A percentile compares a stretch with the other conserved stretches of the same genome.
Evolutionary conservation across 1,284 basidiomycete genomes (phyloP).

Genomic region (Trichosporon coremiiforme): DNA sequence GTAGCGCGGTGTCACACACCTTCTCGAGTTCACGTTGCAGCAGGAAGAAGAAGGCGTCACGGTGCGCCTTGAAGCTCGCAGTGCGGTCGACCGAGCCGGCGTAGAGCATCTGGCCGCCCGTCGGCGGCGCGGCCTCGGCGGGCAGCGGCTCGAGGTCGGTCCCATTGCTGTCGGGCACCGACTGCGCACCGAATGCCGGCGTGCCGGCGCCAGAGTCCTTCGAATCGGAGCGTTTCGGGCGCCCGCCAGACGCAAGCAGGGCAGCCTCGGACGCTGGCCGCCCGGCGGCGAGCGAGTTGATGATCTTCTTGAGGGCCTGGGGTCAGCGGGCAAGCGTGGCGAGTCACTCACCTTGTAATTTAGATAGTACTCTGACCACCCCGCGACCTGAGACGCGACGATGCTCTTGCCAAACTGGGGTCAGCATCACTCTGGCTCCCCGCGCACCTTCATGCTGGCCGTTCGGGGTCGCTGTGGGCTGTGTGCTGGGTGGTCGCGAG

Average conservation of each 20-base stretch:
- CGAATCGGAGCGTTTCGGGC: constrained; percentile 59
- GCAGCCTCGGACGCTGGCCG: constrained; percentile 83
- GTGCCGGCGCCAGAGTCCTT: constrained; percentile 24
- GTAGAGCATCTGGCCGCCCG: constrained; percentile 36
- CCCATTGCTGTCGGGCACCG: constrained; percentile 17
- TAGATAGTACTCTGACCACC: constrained; percentile 94
- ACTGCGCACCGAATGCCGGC: constrained; percentile 23
- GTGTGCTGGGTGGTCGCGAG: neutral
- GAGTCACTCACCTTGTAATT: constrained; percentile 78
- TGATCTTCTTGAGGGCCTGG: constrained; percentile 66
- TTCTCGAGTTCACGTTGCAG: constrained; percentile 97
- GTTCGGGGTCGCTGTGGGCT: neutral
- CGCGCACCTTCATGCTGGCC: constrained; percentile 18
- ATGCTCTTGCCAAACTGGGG: constrained; percentile 96
- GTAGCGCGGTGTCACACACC: constrained; percentile 57
- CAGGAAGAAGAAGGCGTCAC: constrained; percentile 99
- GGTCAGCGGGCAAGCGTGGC: neutral
- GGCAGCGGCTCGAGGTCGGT: constrained; percentile 53
- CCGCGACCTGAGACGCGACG: constrained; percentile 92
- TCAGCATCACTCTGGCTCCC: neutral
- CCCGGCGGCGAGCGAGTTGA: constrained; percentile 93
- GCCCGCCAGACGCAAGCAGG: constrained; percentile 77
- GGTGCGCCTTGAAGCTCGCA: constrained; percentile 81
- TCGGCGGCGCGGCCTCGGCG: constrained; percentile 53
- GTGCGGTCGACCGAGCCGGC: constrained; percentile 38